phyloP scores from a whole-genome alignment of 2,329 filamentous ascomycete species.

The Chrysoporthe puriensis region DNA sequence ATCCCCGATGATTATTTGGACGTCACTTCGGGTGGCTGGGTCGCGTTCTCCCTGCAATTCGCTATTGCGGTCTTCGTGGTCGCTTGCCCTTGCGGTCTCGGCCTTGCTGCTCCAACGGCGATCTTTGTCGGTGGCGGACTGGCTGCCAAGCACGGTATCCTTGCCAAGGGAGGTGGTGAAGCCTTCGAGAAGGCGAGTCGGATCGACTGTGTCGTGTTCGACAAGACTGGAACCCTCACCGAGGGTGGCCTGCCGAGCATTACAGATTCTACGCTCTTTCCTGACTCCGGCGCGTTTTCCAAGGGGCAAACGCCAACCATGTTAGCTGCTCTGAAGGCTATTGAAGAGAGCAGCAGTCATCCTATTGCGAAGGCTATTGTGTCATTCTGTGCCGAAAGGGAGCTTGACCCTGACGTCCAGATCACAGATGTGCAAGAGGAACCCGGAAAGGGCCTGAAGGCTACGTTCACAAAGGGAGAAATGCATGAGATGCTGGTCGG shows the following conservation, averaged over 20 bases:
- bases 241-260: conserved; percentile 72
- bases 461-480: conserved; percentile 46
- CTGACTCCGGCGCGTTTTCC: conserved; percentile 32
- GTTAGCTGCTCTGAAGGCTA: conserved; percentile 58
- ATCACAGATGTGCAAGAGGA: conserved; percentile 63
- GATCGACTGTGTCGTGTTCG: conserved; percentile 79
- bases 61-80: conserved; percentile 87
- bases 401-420: conserved; percentile 36
- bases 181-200: conserved; percentile 84
- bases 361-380: conserved; percentile 74
- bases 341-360: conserved; percentile 76
- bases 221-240: conserved; percentile 86
- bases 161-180: conserved; percentile 83
- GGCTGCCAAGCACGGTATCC: conserved; percentile 77
- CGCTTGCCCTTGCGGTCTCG: conserved; percentile 82
- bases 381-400: conserved; percentile 55
- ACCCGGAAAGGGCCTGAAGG: conserved; percentile 72
- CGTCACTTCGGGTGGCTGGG: conserved; percentile 63
- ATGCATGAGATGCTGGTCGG: conserved; percentile 65
- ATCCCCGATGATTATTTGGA: conserved; percentile 62
- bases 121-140: conserved; percentile 82
- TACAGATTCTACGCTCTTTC: conserved; percentile 55
- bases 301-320: conserved; percentile 39
- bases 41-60: conserved; percentile 77
- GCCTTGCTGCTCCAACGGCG: conserved; percentile 82